Evolutionary conservation across 2,329 filamentous ascomycete species (phyloP).

Genomic region (Zymoseptoria tritici): DNA sequence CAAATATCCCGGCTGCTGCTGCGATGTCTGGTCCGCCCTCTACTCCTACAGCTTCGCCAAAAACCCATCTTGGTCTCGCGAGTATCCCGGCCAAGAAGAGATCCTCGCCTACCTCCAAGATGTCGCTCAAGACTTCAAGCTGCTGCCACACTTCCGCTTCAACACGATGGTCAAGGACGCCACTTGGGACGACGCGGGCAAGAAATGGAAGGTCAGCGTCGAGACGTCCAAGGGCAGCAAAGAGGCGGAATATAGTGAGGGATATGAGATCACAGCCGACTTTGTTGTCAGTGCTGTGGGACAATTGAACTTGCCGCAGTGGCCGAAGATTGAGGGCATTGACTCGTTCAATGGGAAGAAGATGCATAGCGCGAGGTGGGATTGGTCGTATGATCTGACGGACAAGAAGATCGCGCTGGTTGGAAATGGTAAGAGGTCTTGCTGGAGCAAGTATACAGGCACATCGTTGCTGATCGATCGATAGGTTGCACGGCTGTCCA

Average conservation of each 20-base stretch:
- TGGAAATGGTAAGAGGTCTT: slow-evolving; percentile 44
- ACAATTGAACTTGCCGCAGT: slow-evolving; percentile 49
- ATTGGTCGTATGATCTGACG: slow-evolving; percentile 49
- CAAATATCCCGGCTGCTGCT: slow-evolving; percentile 45
- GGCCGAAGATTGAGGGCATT: slow-evolving; percentile 43
- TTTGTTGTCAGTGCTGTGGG: slow-evolving; percentile 54
- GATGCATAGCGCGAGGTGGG: slow-evolving; percentile 54
- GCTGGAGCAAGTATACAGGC: background rate
- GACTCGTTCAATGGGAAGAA: slow-evolving; percentile 45
- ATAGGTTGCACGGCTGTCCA: slow-evolving; percentile 51
- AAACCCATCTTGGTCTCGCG: slow-evolving; percentile 50
- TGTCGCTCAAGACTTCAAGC: slow-evolving; percentile 47
- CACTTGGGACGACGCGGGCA: slow-evolving; percentile 47
- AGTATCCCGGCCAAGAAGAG: slow-evolving; percentile 55
- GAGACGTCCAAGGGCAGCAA: slow-evolving; percentile 43
- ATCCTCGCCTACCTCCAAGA: slow-evolving; percentile 50
- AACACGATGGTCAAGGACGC: slow-evolving; percentile 48
- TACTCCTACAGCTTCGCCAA: slow-evolving; percentile 57
- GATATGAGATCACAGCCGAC: slow-evolving; percentile 48
- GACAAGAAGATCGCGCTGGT: slow-evolving; percentile 53
- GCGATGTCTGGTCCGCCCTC: slow-evolving; percentile 44
- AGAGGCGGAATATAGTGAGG: slow-evolving; percentile 46
- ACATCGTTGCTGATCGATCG: background rate
- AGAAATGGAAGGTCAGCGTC: slow-evolving; percentile 47
- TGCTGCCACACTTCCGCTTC: slow-evolving; percentile 53